Percentiles rank a stretch among this genome's conserved stretches.
These are phyloP conservation scores for Rhododendron griersonianum DNA, from an alignment of 148 eudicot species.

Conservation along the genomic window DNA sequence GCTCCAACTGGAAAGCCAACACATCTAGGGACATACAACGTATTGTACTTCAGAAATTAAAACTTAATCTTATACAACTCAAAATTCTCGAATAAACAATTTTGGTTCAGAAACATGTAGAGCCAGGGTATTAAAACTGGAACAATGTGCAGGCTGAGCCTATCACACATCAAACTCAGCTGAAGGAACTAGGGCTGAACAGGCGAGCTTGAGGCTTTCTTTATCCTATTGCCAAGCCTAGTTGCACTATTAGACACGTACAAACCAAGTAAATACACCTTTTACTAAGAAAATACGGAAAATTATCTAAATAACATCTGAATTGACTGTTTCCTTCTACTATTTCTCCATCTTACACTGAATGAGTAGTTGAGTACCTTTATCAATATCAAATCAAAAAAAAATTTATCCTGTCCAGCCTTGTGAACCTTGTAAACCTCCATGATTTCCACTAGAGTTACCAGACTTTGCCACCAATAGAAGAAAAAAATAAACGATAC, in stretches of 20 bases:
- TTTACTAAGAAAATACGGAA: background rate
- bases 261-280: background rate
- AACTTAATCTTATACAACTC: background rate
- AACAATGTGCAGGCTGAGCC: background rate
- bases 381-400: background rate
- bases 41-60: background rate
- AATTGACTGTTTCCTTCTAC: background rate
- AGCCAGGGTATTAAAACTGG: background rate
- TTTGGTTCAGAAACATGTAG: background rate
- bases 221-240: background rate
- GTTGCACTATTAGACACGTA: background rate
- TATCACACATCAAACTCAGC: background rate
- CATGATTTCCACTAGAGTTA: background rate
- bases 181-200: background rate
- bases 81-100: background rate
- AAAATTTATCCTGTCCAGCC: background rate
- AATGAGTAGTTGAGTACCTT: background rate
- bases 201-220: background rate
- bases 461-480: background rate
- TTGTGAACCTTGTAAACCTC: background rate
- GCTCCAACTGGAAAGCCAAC: background rate
- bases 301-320: background rate
- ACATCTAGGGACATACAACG: background rate
- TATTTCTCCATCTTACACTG: background rate
- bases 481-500: background rate